Base-by-base conservation (phyloP, 768 basidiomycete genomes). In the Zangia roseola region DNA sequence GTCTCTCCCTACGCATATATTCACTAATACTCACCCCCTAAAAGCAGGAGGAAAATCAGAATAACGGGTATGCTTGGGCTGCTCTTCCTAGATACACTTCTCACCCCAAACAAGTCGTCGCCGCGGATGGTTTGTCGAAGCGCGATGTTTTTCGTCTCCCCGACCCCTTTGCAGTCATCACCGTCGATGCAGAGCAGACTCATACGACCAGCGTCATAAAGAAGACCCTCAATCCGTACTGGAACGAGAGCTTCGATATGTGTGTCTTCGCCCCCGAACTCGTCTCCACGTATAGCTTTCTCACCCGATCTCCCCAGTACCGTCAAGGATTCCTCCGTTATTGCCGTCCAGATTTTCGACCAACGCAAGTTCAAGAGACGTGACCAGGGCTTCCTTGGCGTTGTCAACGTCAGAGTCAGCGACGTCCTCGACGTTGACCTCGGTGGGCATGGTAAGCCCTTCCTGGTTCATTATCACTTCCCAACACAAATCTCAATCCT, bases 221-320 rank as follows among this genome's bases (percentile, higher is more conserved):
- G 77, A 94, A 91, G 73, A 92, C 91, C 0, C 70, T 94, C 40
- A 94, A 93, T 70, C 90, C 94, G 0, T 94, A 95, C 69, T 97
- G 94, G 94, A 95, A 92, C 65, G 95, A 97, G 74, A 90, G 88
- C 64, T 98, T 99, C 69, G 95, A 98, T 65, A 88, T 99, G 94
- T 95, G 53, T 62, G 88, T 67, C 6, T 6, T 33, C 6, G 12
- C 16, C 35, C 33, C 12, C 40, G 8, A 38, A 6, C 43, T 34
- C 25, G n/a, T 41, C 21, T 37, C 25, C 50, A 19, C 16, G 5
- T 33, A 30, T 21, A 8, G 41, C 13, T 42, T 50, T 52, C 47
- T 50, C 24, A 56, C 38, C 49, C 43, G 26, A 16, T 47, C 24
- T 47, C 45, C 35, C 21, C 59, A 97, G 94, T 58, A 90, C 82